These are phyloP conservation scores for Globisporangium apiculatum DNA, from an alignment of 352 stramenopile species.

Conservation along the genomic window DNA sequence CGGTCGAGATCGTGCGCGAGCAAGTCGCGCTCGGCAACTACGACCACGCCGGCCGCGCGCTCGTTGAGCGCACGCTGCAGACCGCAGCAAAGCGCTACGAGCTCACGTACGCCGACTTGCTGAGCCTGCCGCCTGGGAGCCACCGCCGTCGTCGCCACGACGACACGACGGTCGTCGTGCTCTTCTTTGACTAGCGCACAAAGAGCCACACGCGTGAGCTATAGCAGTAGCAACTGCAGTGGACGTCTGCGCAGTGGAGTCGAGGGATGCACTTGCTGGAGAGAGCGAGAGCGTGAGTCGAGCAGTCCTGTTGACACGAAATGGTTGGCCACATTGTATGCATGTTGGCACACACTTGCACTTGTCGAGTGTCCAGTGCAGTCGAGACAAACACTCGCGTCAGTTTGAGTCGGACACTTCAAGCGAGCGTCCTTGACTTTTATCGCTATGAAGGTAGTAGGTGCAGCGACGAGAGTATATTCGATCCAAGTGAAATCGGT, in stretches of 20 bases:
- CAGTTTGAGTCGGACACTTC: background rate
- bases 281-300: too few species aligned
- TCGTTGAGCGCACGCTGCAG: conserved; percentile 78
- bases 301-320: too few species aligned
- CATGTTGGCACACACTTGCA: conserved; percentile 10
- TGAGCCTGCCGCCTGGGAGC: conserved; percentile 74
- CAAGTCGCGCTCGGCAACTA: conserved; percentile 52
- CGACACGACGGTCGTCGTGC: conserved; percentile 89
- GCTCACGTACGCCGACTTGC: conserved; percentile 78
- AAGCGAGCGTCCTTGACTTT: background rate
- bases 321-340: too few species aligned
- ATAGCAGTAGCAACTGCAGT: too few species aligned
- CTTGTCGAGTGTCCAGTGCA: background rate
- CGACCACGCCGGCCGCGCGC: conserved; percentile 56
- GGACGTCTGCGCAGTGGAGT: too few species aligned
- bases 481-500: background rate
- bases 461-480: background rate
- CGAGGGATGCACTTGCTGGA: too few species aligned
- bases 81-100: conserved; percentile 67
- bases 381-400: background rate
- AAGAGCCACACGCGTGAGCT: too few species aligned
- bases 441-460: background rate
- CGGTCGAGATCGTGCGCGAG: conserved; percentile 86
- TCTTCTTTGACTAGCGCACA: conserved; percentile 68
- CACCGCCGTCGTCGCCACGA: conserved; percentile 87